Evolutionary conservation across 169 alveolate genomes (phyloP), one percentile per base, ranked within the genome.

Genomic region (Plasmodium vivax): DNA sequence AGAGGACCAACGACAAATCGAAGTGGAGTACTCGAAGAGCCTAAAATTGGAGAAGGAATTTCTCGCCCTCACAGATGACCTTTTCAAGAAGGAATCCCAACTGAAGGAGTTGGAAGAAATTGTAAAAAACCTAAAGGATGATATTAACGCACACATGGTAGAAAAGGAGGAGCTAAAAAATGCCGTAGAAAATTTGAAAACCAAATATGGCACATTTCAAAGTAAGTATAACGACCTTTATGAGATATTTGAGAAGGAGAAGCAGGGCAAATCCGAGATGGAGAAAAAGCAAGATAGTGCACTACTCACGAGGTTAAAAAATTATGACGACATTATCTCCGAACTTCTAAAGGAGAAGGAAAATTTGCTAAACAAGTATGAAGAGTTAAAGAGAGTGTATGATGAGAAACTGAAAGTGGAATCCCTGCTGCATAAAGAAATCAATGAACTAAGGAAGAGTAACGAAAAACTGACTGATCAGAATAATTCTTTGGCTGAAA

Each of bases 11-110:
- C 91, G 80, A 80, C 75, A 38, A 62, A 23, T 88, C 45, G 94
- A 88, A 19, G 72, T 2, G 34, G 94, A 88, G 71, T 80, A 80
- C 47, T 23, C 83, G 23, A 88, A 47, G 73, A 30, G 68, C 19
- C 23, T 80, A 56, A 88, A 79, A 88, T 88, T 88, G 34, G 94
- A 88, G 73, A 88, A 88, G 27, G 94, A 88, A 79, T 88, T 88
- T 79, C 82, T 88, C 71, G 23, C 90, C 16, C 68, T 88, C 47
- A 88, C 77, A 43, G 94, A 88, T 80, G 94, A 88, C 71, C 45
- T 88, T 80, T 88, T 88, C 82, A 88, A 88, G 73, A 88, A 88
- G 54, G 94, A 88, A 6, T 58, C 34, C 38, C 23, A 88, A 41
- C 8, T 88, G 8, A 88, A 88, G 36, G 94, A 88, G 54, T 88